These are phyloP conservation scores for Hypericum androsaemum DNA, from an alignment of 345 rosid species.

Conservation along the genomic window DNA sequence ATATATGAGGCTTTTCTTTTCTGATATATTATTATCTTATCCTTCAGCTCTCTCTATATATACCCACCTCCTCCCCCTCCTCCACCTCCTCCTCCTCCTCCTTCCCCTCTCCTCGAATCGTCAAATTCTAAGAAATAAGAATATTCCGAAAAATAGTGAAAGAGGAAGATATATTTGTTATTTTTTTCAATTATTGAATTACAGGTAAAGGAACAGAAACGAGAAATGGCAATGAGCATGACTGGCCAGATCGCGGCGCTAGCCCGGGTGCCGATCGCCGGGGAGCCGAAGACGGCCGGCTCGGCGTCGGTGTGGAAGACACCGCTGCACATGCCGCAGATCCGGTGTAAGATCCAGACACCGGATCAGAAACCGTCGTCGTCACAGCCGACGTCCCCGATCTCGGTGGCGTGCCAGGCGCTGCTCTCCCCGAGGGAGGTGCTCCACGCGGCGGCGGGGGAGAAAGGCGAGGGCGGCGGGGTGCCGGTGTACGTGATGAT, in stretches of 20 bases:
- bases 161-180: too few relatives aligned
- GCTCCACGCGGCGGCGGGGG: neutral
- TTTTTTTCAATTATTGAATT: neutral
- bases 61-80: neutral
- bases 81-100: too few relatives aligned
- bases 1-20: neutral
- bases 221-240: conserved; percentile 55
- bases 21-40: conserved; percentile 21
- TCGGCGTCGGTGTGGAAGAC: conserved; percentile 50
- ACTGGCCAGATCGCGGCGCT: conserved; percentile 65
- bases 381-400: conserved; percentile 63
- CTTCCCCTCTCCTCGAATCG: neutral
- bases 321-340: conserved; percentile 23
- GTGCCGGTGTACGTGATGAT: conserved; percentile 98
- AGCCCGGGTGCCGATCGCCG: conserved; percentile 37
- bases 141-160: neutral
- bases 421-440: conserved; percentile 22
- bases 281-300: conserved; percentile 32
- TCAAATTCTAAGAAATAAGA: neutral
- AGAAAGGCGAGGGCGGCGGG: conserved; percentile 25
- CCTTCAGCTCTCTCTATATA: conserved; percentile 25
- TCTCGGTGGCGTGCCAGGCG: conserved; percentile 58
- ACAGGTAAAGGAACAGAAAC: neutral
- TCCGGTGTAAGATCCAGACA: conserved; percentile 25
- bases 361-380: conserved; percentile 12